Conservation (phyloP, 2,329 filamentous ascomycete genomes). For the Botryotinia calthae region DNA sequence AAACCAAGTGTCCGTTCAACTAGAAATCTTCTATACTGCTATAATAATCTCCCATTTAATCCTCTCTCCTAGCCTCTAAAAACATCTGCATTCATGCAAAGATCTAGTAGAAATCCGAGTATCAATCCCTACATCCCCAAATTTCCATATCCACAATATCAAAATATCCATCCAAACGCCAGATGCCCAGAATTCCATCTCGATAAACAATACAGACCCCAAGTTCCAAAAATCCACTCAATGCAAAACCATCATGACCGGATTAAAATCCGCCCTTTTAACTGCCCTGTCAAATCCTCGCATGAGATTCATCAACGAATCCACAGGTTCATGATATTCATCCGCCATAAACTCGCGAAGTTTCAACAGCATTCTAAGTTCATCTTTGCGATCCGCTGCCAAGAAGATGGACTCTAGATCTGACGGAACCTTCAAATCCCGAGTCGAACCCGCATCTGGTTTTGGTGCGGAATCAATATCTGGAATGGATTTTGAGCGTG, state of each 20-base stretch:
- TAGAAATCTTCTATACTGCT: neutral
- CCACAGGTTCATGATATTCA: neutral
- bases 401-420: neutral
- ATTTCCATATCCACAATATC: neutral
- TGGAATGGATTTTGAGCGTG: neutral
- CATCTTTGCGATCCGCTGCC: neutral
- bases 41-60: too few species aligned
- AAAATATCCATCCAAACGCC: neutral
- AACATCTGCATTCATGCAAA: too few species aligned
- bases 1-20: neutral
- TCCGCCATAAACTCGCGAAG: neutral
- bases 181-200: neutral
- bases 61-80: neutral
- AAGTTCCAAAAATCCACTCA: neutral
- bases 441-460: neutral
- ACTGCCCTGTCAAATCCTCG: neutral
- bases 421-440: neutral
- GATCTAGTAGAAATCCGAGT: neutral
- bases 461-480: neutral
- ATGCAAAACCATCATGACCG: neutral
- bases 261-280: neutral
- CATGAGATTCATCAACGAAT: neutral
- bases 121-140: neutral
- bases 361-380: neutral
- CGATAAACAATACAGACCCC: neutral